Evolutionary conservation across 2,329 filamentous ascomycete genomes (phyloP).

Genomic region (Claviceps humidiphila): DNA sequence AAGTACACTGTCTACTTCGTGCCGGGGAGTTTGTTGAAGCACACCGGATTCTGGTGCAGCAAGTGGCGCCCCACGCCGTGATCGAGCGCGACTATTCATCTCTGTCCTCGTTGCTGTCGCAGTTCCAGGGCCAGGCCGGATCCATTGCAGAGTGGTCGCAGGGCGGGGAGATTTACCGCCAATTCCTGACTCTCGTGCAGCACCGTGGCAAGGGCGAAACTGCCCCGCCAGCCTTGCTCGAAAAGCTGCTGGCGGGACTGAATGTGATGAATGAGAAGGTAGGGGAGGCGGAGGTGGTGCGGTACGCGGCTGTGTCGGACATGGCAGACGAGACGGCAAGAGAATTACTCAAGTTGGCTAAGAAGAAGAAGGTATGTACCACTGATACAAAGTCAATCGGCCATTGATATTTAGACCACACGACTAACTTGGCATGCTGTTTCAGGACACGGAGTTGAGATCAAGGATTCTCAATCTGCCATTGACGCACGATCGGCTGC

Average conservation of each 20-base stretch:
- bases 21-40: constrained; percentile 68
- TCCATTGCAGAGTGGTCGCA: constrained; percentile 60
- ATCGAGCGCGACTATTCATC: constrained; percentile 68
- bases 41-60: constrained; percentile 66
- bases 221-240: constrained; percentile 33
- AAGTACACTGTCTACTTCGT: constrained; percentile 69
- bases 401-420: not conserved
- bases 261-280: constrained; percentile 37
- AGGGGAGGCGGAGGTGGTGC: constrained; percentile 36
- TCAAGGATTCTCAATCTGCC: constrained; percentile 42
- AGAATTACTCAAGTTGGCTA: constrained; percentile 42
- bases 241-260: constrained; percentile 42
- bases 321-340: constrained; percentile 65
- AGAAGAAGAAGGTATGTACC: constrained; percentile 42
- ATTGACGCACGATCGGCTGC: constrained; percentile 58
- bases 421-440: constrained; percentile 1
- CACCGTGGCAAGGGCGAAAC: constrained; percentile 26
- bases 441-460: constrained; percentile 23
- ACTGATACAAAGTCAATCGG: not conserved
- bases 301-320: constrained; percentile 60
- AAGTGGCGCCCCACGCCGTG: constrained; percentile 70
- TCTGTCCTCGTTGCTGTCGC: constrained; percentile 54
- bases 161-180: constrained; percentile 67
- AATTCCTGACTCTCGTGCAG: constrained; percentile 42
- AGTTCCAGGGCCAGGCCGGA: constrained; percentile 52